Conservation (phyloP, 2,329 filamentous ascomycete species). For the Dactylellina haptotyla region DNA sequence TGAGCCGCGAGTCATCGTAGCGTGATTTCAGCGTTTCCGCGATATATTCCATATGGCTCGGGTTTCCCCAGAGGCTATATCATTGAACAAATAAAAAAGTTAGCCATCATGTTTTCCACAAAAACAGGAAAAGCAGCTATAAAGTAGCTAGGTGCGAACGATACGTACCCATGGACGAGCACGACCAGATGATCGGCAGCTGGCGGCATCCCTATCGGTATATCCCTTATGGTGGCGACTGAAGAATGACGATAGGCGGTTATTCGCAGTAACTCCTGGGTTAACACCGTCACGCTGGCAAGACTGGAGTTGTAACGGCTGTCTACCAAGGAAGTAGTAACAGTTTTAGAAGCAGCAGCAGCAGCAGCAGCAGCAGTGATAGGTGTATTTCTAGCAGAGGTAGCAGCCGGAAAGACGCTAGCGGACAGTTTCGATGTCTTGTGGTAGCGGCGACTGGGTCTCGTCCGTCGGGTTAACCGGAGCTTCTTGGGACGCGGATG, state of each 20-base stretch:
- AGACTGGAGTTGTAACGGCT: slow-evolving; percentile 27
- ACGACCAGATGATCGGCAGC: slow-evolving; percentile 78
- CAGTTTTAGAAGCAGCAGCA: background rate
- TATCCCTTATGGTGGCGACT: background rate
- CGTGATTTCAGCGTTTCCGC: slow-evolving; percentile 72
- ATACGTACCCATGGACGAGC: slow-evolving; percentile 76
- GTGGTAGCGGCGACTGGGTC: background rate
- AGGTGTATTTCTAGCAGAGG: background rate
- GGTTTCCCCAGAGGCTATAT: slow-evolving; percentile 79
- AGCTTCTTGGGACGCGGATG: too few species aligned
- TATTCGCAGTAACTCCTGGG: slow-evolving; percentile 42
- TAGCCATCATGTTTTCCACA: background rate
- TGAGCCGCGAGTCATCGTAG: slow-evolving; percentile 71
- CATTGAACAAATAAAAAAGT: background rate
- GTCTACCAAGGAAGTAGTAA: background rate
- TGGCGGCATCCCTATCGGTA: slow-evolving; percentile 36
- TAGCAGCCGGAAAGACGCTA: background rate
- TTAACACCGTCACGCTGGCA: slow-evolving; percentile 41
- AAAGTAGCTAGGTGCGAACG: slow-evolving; percentile 12
- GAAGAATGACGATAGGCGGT: slow-evolving; percentile 37
- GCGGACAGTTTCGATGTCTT: slow-evolving; percentile 21
- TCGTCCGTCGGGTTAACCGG: background rate
- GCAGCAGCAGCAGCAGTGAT: background rate
- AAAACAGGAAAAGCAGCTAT: slow-evolving; percentile 48
- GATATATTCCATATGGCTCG: slow-evolving; percentile 75